Base-by-base conservation (phyloP, 805 yeast species). In the Millerago galiae region DNA sequence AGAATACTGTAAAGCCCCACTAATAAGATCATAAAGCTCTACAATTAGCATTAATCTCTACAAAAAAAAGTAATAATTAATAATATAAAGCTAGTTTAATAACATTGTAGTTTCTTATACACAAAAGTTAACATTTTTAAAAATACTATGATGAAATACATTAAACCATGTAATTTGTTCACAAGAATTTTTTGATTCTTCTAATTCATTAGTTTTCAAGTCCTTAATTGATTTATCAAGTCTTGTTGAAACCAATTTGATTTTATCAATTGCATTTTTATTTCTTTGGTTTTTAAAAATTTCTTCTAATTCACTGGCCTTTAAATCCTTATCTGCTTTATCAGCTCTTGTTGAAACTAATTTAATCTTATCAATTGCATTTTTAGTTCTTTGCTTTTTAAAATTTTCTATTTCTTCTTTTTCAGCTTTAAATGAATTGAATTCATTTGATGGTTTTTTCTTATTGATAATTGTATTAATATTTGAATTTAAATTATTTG, bases 161-260 rank as follows among this genome's bases (percentile, higher is more conserved):
- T 69, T 74, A 47, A 55, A 67, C 80, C 80, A 75, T 0, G 78
- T 74, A 10, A 75, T 66, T 4, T 68, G 68, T 24, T 66, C 71
- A 57, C 80, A 75, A 24, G 62, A 62, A 2, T 37, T 12, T 13
- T 17, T 37, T 8, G 32, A 8, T 11, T 37, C 21, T 11, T 13
- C 16, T 8, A 16, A 17, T 17, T 40, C 15, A 12, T 32, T 18
- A 7, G 24, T 7, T 2, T 26, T 21, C 2, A 17, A 14, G 4
- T 35, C 35, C 15, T 37, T 29, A 4, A 24, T 13, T 14, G 15
- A 25, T 32, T 40, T 39, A 18, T 38, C 37, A 15, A 35, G 14
- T 32, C 38, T 38, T n/a, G 29, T 36, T 5, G 46, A 43, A 5
- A 18, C 14, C 8, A 35, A 24, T 12, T 40, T 43, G 3, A 21